Percentiles rank a stretch among this genome's conserved stretches.
phyloP scores from a whole-genome alignment of 2,329 filamentous ascomycete species.

The Alternaria novae-zelandiae region DNA sequence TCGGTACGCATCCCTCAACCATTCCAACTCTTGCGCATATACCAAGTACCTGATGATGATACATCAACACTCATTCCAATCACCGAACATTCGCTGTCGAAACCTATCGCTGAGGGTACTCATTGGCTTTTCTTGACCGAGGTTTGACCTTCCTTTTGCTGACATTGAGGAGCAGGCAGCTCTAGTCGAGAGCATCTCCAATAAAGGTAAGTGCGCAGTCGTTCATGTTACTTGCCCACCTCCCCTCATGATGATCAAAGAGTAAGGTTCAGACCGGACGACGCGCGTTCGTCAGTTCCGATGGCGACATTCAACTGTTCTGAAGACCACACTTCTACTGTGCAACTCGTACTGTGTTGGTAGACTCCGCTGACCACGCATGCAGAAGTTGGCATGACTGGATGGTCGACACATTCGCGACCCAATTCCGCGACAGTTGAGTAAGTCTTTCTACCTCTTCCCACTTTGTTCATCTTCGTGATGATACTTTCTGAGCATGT shows the following conservation, averaged over 20 bases:
- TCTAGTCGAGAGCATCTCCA: neutral
- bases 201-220: neutral
- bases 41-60: neutral
- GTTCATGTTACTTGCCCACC: neutral
- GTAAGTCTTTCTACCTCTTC: neutral
- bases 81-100: neutral
- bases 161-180: neutral
- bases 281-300: neutral
- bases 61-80: neutral
- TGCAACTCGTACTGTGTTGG: neutral
- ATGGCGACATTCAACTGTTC: neutral
- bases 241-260: neutral
- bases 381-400: neutral
- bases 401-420: neutral
- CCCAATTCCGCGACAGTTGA: neutral
- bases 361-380: neutral
- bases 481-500: neutral
- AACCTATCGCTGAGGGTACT: neutral
- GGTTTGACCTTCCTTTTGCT: neutral
- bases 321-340: neutral
- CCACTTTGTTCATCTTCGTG: neutral
- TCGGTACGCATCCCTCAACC: neutral
- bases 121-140: neutral
- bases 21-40: neutral
- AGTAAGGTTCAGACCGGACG: neutral